These are phyloP conservation scores for Kwoniella pini DNA, from an alignment of 768 basidiomycete species.

Conservation along the genomic window DNA sequence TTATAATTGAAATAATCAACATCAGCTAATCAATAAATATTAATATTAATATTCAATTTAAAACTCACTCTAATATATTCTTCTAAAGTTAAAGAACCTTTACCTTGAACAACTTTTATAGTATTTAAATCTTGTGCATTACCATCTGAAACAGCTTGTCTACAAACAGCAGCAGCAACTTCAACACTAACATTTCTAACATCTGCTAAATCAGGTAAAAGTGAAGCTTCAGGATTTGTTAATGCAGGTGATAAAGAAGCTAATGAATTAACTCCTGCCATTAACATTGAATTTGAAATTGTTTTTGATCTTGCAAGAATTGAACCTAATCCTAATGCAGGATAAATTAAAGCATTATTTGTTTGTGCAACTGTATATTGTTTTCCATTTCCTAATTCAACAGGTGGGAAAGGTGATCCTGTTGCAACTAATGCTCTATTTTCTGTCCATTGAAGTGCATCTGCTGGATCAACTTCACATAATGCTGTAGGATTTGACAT, in stretches of 20 bases:
- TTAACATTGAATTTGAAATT: conserved; percentile 81
- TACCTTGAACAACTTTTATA: conserved; percentile 45
- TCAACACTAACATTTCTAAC: conserved; percentile 72
- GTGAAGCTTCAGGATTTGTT: conserved; percentile 67
- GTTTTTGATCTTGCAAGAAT: conserved; percentile 67
- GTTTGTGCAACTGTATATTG: conserved; percentile 56
- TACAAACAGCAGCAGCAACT: conserved; percentile 75
- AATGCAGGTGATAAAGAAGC: conserved; percentile 76
- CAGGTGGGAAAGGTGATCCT: conserved; percentile 78
- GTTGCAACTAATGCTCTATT: conserved; percentile 79
- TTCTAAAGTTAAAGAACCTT: conserved; percentile 41
- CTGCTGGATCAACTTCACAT: conserved; percentile 61
- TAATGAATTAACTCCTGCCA: conserved; percentile 74
- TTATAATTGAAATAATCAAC: neutral
- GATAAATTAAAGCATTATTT: conserved; percentile 66
- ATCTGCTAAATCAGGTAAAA: conserved; percentile 76
- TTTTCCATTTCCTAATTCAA: conserved; percentile 66
- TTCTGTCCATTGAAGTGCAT: conserved; percentile 64
- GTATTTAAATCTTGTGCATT: conserved; percentile 58
- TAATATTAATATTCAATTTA: neutral
- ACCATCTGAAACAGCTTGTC: conserved; percentile 75
- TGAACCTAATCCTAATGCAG: conserved; percentile 79
- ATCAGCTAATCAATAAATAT: neutral
- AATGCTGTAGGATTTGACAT: conserved; percentile 78
- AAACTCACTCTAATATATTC: conserved; percentile 59